Percentiles rank a stretch among this genome's conserved stretches.
phyloP scores from a whole-genome alignment of 2,329 filamentous ascomycete genomes.

The Aurifilum marmelostoma region DNA sequence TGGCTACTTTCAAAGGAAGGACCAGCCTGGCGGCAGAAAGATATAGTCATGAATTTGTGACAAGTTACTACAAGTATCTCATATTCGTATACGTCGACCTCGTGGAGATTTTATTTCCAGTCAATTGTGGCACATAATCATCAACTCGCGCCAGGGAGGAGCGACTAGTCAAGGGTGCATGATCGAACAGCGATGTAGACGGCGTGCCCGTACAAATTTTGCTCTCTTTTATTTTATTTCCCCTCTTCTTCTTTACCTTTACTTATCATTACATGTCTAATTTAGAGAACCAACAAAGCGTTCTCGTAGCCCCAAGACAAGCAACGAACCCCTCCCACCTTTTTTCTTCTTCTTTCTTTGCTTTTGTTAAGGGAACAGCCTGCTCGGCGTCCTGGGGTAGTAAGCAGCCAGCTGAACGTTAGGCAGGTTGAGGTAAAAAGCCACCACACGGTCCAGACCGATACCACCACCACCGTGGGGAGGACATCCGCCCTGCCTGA shows the following conservation, averaged over 20 bases:
- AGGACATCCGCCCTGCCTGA: conserved; percentile 80
- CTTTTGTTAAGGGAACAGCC: conserved; percentile 52
- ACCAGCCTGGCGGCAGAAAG: too few relatives aligned
- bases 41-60: too few relatives aligned
- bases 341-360: too few relatives aligned
- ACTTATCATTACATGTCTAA: not conserved
- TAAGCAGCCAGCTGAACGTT: conserved; percentile 61
- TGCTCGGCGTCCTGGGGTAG: conserved; percentile 65
- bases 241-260: not conserved
- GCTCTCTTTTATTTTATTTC: not conserved
- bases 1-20: too few relatives aligned
- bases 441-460: conserved; percentile 83
- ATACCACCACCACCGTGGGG: conserved; percentile 90
- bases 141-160: not conserved
- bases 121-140: not conserved
- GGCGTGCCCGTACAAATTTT: not conserved
- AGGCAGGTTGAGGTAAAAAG: conserved; percentile 63
- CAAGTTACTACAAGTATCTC: too few relatives aligned
- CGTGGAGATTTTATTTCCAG: not conserved
- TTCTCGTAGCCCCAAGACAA: not conserved
- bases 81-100: too few relatives aligned
- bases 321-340: not conserved
- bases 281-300: not conserved
- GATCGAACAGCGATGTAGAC: not conserved
- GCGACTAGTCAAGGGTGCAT: not conserved